These are phyloP conservation scores for Suillus americanus DNA, from an alignment of 768 basidiomycete genomes.

Conservation along the genomic window DNA sequence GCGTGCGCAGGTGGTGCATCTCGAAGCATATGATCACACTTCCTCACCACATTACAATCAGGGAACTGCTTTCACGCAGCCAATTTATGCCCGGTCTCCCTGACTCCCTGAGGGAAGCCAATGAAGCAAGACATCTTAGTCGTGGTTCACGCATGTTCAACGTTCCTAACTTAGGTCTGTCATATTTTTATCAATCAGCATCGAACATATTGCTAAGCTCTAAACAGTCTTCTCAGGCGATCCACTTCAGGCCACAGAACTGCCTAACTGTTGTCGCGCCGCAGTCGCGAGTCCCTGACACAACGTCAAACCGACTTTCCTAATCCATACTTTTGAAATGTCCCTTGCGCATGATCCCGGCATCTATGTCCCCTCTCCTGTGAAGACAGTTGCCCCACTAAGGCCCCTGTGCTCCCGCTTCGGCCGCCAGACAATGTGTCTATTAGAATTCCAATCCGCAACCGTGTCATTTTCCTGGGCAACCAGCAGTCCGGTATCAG, in stretches of 20 bases:
- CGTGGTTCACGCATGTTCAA: constrained; percentile 1
- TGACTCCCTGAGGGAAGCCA: neutral
- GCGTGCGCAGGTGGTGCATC: neutral
- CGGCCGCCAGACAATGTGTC: constrained; percentile 7
- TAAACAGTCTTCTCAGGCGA: constrained; percentile 1
- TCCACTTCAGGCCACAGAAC: neutral
- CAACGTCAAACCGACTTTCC: neutral
- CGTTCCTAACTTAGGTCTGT: neutral
- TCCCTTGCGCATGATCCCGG: neutral
- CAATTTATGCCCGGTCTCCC: neutral
- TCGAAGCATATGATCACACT: neutral
- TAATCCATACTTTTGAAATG: neutral
- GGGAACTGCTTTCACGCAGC: neutral
- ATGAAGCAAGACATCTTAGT: constrained; percentile 1
- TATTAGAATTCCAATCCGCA: neutral
- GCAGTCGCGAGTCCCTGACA: neutral
- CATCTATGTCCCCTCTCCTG: neutral
- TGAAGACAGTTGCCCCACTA: constrained; percentile 5
- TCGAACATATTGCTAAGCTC: neutral
- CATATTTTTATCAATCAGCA: neutral
- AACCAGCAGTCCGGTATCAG: constrained; percentile 4
- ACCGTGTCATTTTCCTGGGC: constrained; percentile 8
- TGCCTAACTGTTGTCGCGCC: neutral
- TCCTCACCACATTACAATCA: neutral
- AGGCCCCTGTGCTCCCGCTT: neutral